Percentiles rank a stretch among this genome's conserved stretches.
Conservation (phyloP, 2,329 filamentous ascomycete genomes). For the Verticillium longisporum region DNA sequence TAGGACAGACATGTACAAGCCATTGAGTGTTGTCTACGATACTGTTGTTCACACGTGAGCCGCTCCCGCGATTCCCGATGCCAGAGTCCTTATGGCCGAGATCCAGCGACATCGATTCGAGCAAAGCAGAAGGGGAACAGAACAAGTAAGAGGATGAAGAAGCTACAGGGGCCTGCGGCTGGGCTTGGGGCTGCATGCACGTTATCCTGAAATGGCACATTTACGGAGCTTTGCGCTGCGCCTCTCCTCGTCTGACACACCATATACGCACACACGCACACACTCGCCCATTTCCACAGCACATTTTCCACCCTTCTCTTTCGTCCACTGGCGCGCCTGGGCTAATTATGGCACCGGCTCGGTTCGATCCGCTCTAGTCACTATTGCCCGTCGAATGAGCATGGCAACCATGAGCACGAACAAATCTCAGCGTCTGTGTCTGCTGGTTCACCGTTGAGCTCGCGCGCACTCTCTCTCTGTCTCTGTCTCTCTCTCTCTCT, state of each 20-base stretch:
- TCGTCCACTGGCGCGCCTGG: background rate
- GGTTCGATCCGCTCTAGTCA: background rate
- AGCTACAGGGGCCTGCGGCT: background rate
- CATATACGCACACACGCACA: background rate
- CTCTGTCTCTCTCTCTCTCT: background rate
- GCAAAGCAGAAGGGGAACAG: background rate
- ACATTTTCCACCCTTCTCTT: background rate
- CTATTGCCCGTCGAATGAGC: background rate
- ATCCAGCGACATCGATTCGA: background rate
- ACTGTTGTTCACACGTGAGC: background rate
- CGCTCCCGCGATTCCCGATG: background rate
- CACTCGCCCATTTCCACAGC: background rate
- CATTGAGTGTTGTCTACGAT: background rate
- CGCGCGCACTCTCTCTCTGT: no score
- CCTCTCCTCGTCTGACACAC: constrained; percentile 1
- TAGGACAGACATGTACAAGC: background rate
- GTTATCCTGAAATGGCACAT: background rate
- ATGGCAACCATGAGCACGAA: background rate
- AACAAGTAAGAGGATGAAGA: background rate
- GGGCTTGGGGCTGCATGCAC: background rate
- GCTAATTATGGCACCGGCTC: background rate
- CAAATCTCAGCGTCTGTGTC: background rate
- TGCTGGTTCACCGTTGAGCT: background rate
- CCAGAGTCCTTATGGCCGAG: background rate
- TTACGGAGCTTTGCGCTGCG: background rate